Base-by-base conservation (phyloP, 768 basidiomycete species). In the Lentinus tigrinus region DNA sequence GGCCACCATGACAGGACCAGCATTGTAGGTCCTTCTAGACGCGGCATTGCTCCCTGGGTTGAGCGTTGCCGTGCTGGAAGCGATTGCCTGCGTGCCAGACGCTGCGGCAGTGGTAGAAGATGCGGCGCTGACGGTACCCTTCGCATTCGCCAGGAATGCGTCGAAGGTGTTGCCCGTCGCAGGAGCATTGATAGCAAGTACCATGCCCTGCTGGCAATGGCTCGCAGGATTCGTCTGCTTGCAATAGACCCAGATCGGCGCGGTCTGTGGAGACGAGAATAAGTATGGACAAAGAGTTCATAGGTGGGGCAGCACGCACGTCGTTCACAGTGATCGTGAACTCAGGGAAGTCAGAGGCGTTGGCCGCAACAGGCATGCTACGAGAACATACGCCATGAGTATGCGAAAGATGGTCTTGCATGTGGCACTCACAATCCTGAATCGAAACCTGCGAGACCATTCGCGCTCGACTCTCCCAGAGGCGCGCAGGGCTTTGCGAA, bases 191-290 rank as follows among this genome's bases (percentile, higher is more conserved):
- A 74, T 74, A 23, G 81, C 69, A 70, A 85, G 85, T 49, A 85
- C 83, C 85, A 85, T 86, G 47, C 84, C 84, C 26, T 52, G 51
- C 27, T 42, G 40, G 23, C 43, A 46, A 23, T 46, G 85, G 3
- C 31, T 31, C 7, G 7, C 3, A 11, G 31, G 31, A 11, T 51
- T 2, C 13, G 75, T 69, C 65, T 81, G 80, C 63, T 80, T 80
- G 74, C 84, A 85, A 71, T 78, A 84, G 2, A 71, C 78, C 84
- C 81, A 85, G 63, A 85, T 75, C 3, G 82, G 84, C 16, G 70
- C 66, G 14, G 80, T 81, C 81, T 82, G 53, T 24, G 54, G 16
- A 47, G 59, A 37, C 47, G 31, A 46, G 14, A 38, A 50, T 34
- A 10, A 53, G 42, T 42, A 9, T 17, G 47, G 27, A 26, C 23